Percentiles rank a stretch among this genome's conserved stretches.
Evolutionary conservation across 768 basidiomycete genomes (phyloP).

Genomic region (Trametopsis cervina): DNA sequence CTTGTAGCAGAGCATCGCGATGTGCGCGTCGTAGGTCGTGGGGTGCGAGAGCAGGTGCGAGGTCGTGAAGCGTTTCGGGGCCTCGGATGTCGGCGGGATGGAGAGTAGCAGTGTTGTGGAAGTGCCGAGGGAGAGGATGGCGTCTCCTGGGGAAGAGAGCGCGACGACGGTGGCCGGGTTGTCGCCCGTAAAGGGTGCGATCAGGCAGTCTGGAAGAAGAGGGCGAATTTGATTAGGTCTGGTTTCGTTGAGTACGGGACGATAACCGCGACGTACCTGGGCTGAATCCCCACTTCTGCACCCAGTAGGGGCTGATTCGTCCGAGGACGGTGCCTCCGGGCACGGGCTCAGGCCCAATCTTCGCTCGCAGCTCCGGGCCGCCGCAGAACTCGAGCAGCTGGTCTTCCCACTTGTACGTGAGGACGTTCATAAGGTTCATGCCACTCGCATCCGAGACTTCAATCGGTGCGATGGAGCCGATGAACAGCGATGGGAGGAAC

Average conservation of each 20-base stretch:
- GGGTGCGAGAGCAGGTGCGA: constrained; percentile 74
- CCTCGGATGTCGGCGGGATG: constrained; percentile 54
- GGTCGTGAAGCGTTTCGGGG: constrained; percentile 65
- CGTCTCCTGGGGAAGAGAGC: constrained; percentile 70
- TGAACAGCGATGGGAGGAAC: constrained; percentile 77
- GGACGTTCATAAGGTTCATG: constrained; percentile 82
- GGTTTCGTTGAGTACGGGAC: not conserved
- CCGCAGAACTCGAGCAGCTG: constrained; percentile 60
- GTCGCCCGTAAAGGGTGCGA: constrained; percentile 86
- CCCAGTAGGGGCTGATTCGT: constrained; percentile 61
- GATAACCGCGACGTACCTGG: constrained; percentile 35
- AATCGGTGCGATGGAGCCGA: constrained; percentile 70
- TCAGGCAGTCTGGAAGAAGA: constrained; percentile 49
- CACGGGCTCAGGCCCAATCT: constrained; percentile 75
- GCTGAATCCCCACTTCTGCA: constrained; percentile 67
- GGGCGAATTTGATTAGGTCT: not conserved
- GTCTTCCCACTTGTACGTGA: constrained; percentile 69
- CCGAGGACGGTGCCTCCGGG: constrained; percentile 64
- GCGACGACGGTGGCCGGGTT: constrained; percentile 82
- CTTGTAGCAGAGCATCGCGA: constrained; percentile 92
- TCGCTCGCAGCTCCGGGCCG: constrained; percentile 55
- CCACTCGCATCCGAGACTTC: constrained; percentile 88
- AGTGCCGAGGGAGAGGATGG: constrained; percentile 80
- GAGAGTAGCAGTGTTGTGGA: constrained; percentile 83
- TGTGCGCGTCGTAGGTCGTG: constrained; percentile 52